These are phyloP conservation scores for Globisporangium cederbergense DNA, from an alignment of 352 stramenopile genomes.

Conservation along the genomic window DNA sequence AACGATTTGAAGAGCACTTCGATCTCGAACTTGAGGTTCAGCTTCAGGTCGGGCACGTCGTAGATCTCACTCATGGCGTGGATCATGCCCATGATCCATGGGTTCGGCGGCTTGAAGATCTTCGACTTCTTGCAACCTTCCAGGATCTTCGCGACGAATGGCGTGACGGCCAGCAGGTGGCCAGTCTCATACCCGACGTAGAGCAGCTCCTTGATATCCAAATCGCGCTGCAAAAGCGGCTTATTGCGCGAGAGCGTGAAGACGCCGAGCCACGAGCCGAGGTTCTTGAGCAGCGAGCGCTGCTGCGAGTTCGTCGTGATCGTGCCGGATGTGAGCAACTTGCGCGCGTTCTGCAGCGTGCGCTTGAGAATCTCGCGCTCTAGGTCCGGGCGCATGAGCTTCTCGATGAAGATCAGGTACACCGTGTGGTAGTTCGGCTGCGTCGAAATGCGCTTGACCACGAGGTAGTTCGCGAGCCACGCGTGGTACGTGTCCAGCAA, in stretches of 20 bases:
- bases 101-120: slow-evolving; percentile 98
- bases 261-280: slow-evolving; percentile 98
- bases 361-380: slow-evolving; percentile 94
- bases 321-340: slow-evolving; percentile 95
- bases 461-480: slow-evolving; percentile 99
- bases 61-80: slow-evolving; percentile 97
- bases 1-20: slow-evolving; percentile 99
- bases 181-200: slow-evolving; percentile 95
- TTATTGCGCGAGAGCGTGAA: slow-evolving; percentile 98
- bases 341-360: slow-evolving; percentile 95
- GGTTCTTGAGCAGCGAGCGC: slow-evolving; percentile 97
- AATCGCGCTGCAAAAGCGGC: slow-evolving; percentile 95
- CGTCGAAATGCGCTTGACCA: slow-evolving; percentile 98
- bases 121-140: slow-evolving; percentile 97
- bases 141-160: slow-evolving; percentile 98
- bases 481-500: slow-evolving; percentile 92
- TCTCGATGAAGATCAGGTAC: slow-evolving; percentile 98
- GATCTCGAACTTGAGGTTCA: slow-evolving; percentile 99
- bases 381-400: slow-evolving; percentile 91
- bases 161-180: slow-evolving; percentile 97
- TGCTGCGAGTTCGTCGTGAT: slow-evolving; percentile 98
- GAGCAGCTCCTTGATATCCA: slow-evolving; percentile 98
- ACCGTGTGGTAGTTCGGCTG: slow-evolving; percentile 98
- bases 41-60: slow-evolving; percentile 98
- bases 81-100: slow-evolving; percentile 99